Base-by-base conservation (phyloP, 2,329 filamentous ascomycete species). In the Tolypocladium ophioglossoides region DNA sequence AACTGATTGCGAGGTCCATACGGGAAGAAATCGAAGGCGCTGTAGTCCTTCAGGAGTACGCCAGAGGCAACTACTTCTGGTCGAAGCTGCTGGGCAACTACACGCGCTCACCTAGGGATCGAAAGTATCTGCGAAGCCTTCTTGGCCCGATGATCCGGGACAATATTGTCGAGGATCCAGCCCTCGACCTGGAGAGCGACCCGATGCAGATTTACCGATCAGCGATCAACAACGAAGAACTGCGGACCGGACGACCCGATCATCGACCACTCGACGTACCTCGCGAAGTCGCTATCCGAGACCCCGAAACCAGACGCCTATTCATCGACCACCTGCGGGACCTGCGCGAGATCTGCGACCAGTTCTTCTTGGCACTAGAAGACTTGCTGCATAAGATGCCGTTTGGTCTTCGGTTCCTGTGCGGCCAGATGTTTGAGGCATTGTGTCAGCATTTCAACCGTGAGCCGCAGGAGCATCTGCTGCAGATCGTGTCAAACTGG, bases 181-280 rank as follows among this genome's bases (percentile, higher is more conserved):
- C 86, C 6, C 77, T 99, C 37, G 92, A 99, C 67, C 78, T 99
- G 30, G 94, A 99, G 71, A 96, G 92, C 67, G 94, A 99, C 65
- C 94, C 94, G 0, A 86, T 97, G 76, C 92, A 97, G 63, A 99
- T 99, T 55, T 97, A 99, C 71, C 84, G 89, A 44, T 94, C 91
- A 6, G 86, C 90, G 16, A 95, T 99, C 72, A 97, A 95, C 73
- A 96, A 99, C 63, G 92, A 97, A 70, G 94, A 99, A 71, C 82
- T 99, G 27, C 85, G 90, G 20, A 99, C 94, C 0, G 94, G 94
- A 5, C 83, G 84, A 59, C 84, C 89, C 22, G 96, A 91, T 67
- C 82, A 81, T 51, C 82, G 94, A 58, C 87, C 85, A 37, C 83
- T 89, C 16, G 91, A 96, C 61, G 86, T 99, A 37, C 87, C 90